Conservation (phyloP, 441 rosid species). For the Monsonia emarginata region DNA sequence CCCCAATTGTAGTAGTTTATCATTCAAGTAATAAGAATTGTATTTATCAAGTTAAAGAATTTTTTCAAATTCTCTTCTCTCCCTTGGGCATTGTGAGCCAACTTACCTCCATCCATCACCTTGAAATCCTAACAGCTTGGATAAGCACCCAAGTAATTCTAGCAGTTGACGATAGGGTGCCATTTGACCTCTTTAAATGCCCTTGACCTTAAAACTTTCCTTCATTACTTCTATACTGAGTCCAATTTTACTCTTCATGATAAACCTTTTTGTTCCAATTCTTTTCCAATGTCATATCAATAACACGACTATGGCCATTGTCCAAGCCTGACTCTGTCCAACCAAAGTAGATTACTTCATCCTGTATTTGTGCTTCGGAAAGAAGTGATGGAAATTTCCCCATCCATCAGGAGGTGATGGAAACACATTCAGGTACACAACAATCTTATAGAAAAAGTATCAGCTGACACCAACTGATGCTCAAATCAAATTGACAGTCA, state of each 20-base stretch:
- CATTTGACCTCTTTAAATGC: background rate
- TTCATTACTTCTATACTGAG: background rate
- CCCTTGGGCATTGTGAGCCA: no score
- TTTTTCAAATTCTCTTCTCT: no score
- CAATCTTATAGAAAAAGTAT: background rate
- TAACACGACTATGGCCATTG: background rate
- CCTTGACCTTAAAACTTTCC: background rate
- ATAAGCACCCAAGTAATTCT: background rate
- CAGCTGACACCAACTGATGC: background rate
- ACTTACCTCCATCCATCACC: background rate
- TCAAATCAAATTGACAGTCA: background rate
- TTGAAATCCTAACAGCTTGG: background rate
- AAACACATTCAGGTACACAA: background rate
- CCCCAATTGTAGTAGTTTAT: no score
- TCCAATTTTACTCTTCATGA: background rate
- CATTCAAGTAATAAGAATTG: no score
- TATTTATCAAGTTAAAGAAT: no score
- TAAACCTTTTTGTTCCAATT: background rate
- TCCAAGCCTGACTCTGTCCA: background rate
- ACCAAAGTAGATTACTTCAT: background rate
- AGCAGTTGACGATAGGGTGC: background rate
- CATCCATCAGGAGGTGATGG: background rate
- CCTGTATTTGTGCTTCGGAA: background rate
- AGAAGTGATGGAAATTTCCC: background rate
- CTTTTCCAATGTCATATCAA: background rate